Evolutionary conservation across 106 monocot species (phyloP).

Genomic region (Allium fistulosum): DNA sequence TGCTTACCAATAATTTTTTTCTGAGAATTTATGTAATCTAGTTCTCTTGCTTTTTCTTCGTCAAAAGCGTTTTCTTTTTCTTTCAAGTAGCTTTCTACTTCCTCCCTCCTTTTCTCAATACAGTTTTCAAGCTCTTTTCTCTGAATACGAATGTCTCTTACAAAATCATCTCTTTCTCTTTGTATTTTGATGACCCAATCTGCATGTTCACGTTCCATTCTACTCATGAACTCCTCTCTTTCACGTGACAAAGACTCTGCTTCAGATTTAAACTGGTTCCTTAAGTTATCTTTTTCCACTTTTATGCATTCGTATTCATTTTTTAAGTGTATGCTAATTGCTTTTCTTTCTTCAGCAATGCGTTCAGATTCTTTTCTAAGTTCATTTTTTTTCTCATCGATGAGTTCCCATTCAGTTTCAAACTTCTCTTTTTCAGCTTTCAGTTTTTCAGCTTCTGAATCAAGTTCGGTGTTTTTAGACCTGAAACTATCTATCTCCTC

Average conservation of each 20-base stretch:
- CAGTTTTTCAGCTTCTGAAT: conserved; percentile 44
- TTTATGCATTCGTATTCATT: conserved; percentile 74
- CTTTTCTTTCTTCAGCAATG: conserved; percentile 54
- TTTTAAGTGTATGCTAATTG: conserved; percentile 40
- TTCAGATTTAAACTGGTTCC: conserved; percentile 45
- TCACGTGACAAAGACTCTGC: conserved; percentile 55
- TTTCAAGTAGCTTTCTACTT: conserved; percentile 55
- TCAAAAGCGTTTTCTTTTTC: conserved; percentile 71
- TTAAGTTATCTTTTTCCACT: conserved; percentile 68
- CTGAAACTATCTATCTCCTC: conserved; percentile 88
- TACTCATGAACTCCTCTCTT: conserved; percentile 53
- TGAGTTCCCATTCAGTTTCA: conserved; percentile 83
- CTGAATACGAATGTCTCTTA: conserved; percentile 56
- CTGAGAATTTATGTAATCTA: conserved; percentile 43
- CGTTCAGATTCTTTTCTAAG: conserved; percentile 52
- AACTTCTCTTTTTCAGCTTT: conserved; percentile 87
- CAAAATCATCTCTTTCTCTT: conserved; percentile 73
- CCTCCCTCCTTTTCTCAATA: conserved; percentile 48
- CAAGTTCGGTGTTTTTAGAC: conserved; percentile 57
- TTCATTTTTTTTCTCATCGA: conserved; percentile 81
- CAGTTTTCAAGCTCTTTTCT: conserved; percentile 55
- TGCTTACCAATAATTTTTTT: conserved; percentile 55
- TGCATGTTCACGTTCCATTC: conserved; percentile 66
- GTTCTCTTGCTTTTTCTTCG: conserved; percentile 53
- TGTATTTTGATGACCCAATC: conserved; percentile 67